Conservation (phyloP, 177 flowering plant species). For the Telopea speciosissima region DNA sequence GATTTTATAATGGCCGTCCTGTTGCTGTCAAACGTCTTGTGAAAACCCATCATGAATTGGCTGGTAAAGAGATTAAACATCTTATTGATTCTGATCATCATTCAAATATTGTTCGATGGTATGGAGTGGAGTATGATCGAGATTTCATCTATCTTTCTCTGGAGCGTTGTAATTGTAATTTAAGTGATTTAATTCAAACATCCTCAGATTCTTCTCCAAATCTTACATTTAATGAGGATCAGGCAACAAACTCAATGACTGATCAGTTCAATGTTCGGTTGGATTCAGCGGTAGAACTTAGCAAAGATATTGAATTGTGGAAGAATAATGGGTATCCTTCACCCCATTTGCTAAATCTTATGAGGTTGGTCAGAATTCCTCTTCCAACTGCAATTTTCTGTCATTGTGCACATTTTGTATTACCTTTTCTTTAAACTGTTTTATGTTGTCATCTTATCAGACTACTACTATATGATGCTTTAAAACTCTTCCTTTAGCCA, state of each 20-base stretch:
- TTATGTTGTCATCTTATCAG: not conserved
- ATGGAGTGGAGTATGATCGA: conserved; percentile 78
- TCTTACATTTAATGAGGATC: conserved; percentile 10
- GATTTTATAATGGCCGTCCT: conserved; percentile 60
- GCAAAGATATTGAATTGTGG: conserved; percentile 53
- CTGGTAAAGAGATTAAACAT: conserved; percentile 81
- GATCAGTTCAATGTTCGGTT: conserved; percentile 32
- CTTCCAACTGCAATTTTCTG: not conserved
- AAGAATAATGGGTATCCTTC: conserved; percentile 68
- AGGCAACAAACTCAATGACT: conserved; percentile 15
- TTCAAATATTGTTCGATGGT: conserved; percentile 87
- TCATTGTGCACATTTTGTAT: not conserved
- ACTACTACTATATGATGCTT: not conserved
- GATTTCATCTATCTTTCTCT: conserved; percentile 85
- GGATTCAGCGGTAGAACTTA: conserved; percentile 26
- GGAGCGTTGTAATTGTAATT: conserved; percentile 81
- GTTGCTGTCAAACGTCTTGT: conserved; percentile 98
- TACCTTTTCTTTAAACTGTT: not conserved
- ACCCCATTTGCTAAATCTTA: conserved; percentile 48
- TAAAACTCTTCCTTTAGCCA: no score
- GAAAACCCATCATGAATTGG: conserved; percentile 66
- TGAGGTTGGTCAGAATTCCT: conserved; percentile 59
- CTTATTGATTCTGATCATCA: conserved; percentile 85
- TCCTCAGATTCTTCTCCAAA: conserved; percentile 30
- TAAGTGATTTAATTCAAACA: conserved; percentile 60